Conservation (phyloP, 768 basidiomycete genomes). For the Termitomyces sp. region DNA sequence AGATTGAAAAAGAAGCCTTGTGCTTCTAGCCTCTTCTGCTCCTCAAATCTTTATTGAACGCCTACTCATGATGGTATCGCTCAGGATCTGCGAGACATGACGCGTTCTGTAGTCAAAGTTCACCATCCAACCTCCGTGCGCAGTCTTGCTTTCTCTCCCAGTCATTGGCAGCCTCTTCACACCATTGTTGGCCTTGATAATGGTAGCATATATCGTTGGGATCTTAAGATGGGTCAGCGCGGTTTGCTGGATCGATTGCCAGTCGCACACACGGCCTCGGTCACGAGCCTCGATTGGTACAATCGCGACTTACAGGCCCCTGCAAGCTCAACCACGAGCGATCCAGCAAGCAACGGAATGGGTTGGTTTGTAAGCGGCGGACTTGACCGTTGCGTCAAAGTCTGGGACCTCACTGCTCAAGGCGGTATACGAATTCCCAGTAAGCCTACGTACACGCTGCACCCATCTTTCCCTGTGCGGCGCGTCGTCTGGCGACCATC, state of each 20-base stretch:
- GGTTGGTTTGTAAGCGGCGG: constrained; percentile 84
- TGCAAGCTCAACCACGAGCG: constrained; percentile 13
- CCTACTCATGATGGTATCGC: background rate
- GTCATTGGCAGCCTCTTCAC: constrained; percentile 61
- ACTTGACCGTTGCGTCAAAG: constrained; percentile 78
- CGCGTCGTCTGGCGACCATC: constrained; percentile 75
- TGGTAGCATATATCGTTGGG: constrained; percentile 74
- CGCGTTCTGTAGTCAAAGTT: constrained; percentile 66
- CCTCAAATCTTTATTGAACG: background rate
- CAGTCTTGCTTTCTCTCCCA: constrained; percentile 68
- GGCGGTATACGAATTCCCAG: constrained; percentile 49
- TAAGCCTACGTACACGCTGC: constrained; percentile 67
- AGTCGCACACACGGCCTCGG: constrained; percentile 70
- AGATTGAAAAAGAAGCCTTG: background rate
- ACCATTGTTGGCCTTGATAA: constrained; percentile 69
- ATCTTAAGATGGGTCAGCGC: constrained; percentile 73
- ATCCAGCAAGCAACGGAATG: constrained; percentile 31
- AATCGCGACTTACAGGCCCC: constrained; percentile 23
- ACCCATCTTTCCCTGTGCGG: constrained; percentile 72
- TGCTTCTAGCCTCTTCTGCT: background rate
- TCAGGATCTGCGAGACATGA: constrained; percentile 72
- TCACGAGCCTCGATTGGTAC: constrained; percentile 76
- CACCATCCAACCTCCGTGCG: constrained; percentile 69
- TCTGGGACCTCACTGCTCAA: constrained; percentile 68
- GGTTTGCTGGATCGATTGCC: constrained; percentile 70